These are phyloP conservation scores for Clitoria ternatea DNA, from an alignment of 306 rosid genomes.

Conservation along the genomic window DNA sequence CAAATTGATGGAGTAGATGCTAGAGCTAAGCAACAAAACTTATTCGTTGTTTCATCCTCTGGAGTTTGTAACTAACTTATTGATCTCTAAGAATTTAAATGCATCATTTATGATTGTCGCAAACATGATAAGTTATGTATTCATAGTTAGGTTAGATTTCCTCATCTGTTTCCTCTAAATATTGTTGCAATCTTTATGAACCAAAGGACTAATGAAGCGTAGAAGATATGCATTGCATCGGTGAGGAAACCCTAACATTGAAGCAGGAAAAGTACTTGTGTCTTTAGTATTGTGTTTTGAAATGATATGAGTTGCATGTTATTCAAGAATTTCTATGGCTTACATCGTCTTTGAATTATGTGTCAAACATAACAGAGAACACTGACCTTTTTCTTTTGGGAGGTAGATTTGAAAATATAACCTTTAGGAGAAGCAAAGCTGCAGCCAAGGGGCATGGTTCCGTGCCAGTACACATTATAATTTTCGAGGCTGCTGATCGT, in stretches of 20 bases:
- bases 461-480: conserved; percentile 60
- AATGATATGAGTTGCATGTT: not conserved
- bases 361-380: not conserved
- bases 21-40: not conserved
- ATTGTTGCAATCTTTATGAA: conserved; percentile 10
- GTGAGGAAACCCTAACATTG: not conserved
- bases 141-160: not conserved
- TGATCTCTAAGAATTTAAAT: not conserved
- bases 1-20: not conserved
- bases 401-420: conserved; percentile 71
- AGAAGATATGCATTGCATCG: not conserved
- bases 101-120: not conserved
- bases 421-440: conserved; percentile 65
- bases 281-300: conserved; percentile 11
- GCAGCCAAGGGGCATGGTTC: conserved; percentile 52
- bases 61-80: not conserved
- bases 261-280: not conserved
- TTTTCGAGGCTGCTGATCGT: conserved; percentile 94
- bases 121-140: not conserved
- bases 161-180: not conserved
- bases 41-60: not conserved
- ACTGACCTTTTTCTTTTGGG: conserved; percentile 28
- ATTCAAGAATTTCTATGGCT: not conserved
- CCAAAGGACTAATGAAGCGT: not conserved
- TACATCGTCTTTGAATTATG: not conserved